Conservation (phyloP, 768 basidiomycete species). For the Auricularia sp. region DNA sequence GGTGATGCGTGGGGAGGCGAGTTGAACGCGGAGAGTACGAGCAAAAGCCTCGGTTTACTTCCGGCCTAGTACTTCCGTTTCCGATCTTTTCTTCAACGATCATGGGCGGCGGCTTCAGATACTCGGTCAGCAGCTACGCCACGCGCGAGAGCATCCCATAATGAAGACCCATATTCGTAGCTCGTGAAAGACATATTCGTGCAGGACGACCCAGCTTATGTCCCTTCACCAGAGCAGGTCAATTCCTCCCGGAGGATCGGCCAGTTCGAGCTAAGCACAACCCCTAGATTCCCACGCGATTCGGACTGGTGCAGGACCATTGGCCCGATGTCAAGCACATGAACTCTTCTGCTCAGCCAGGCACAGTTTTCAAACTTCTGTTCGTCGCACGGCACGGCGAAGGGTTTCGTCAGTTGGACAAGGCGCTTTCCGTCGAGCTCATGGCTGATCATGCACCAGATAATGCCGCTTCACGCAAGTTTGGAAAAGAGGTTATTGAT, state of each 20-base stretch:
- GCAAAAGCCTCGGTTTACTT: too few species aligned
- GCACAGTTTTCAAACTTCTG: neutral
- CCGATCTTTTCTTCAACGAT: too few species aligned
- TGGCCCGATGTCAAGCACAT: neutral
- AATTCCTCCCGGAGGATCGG: neutral
- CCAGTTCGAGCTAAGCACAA: neutral
- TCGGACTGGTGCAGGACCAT: neutral
- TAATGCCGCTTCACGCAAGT: neutral
- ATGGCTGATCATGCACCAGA: neutral
- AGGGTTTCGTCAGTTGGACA: neutral
- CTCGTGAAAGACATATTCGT: neutral
- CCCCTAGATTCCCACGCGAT: neutral
- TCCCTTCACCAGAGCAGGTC: neutral
- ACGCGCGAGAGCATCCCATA: too few species aligned
- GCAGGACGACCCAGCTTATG: neutral
- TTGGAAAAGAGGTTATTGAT: neutral
- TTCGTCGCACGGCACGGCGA: conserved; percentile 1
- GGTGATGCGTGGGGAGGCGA: too few species aligned
- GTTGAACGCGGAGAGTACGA: too few species aligned
- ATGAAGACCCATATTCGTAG: neutral
- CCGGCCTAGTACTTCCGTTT: too few species aligned
- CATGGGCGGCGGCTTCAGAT: too few species aligned
- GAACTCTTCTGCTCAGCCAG: neutral
- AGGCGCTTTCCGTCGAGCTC: neutral
- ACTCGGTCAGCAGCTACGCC: too few species aligned